Percentiles rank a stretch among this genome's conserved stretches.
These are phyloP conservation scores for Podaxis sp. DNA, from an alignment of 768 basidiomycete species.

Conservation along the genomic window DNA sequence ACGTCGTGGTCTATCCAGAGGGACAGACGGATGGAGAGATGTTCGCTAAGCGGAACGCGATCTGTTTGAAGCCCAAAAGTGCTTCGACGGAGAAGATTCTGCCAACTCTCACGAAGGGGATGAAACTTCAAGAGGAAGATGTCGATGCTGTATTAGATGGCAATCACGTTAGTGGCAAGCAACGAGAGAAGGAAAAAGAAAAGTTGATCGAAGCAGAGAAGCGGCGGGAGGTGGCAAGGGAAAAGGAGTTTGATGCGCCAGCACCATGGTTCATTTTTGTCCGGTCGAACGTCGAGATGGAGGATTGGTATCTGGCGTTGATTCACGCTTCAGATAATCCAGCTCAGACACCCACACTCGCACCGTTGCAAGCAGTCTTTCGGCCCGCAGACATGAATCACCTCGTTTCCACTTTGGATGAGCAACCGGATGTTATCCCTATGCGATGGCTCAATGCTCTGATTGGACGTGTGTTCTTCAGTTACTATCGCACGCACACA, in stretches of 20 bases:
- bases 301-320: conserved; percentile 91
- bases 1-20: conserved; percentile 72
- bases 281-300: conserved; percentile 86
- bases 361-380: conserved; percentile 64
- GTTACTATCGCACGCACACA: conserved; percentile 77
- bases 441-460: conserved; percentile 98
- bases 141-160: conserved; percentile 26
- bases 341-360: conserved; percentile 55
- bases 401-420: conserved; percentile 82
- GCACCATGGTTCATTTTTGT: conserved; percentile 95
- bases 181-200: conserved; percentile 35
- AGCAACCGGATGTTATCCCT: conserved; percentile 92
- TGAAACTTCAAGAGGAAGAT: conserved; percentile 33
- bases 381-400: conserved; percentile 73
- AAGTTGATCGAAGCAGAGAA: conserved; percentile 31
- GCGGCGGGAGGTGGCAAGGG: conserved; percentile 40
- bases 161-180: conserved; percentile 19
- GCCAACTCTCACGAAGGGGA: conserved; percentile 52
- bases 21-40: conserved; percentile 82
- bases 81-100: conserved; percentile 28
- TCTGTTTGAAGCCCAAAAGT: conserved; percentile 62
- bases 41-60: conserved; percentile 86
- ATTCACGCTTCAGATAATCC: conserved; percentile 69
- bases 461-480: conserved; percentile 89
- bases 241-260: conserved; percentile 45